Evolutionary conservation across 805 yeast genomes (phyloP), one percentile per base, ranked within the genome.

Genomic region (Yarrowia sp.): DNA sequence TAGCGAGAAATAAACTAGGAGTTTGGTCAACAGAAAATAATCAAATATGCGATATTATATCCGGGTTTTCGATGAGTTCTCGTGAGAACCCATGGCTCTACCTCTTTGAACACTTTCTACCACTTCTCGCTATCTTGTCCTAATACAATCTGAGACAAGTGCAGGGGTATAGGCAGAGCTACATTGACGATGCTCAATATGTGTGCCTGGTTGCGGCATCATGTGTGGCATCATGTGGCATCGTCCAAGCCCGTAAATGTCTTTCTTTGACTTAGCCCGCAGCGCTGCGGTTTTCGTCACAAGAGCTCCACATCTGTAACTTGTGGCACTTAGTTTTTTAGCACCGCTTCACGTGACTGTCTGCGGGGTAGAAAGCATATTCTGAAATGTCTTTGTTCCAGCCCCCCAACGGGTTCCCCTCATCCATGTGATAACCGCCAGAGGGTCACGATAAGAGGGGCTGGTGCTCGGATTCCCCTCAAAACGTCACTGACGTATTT

Each of bases 391-490:
- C 55, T 18, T 48, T 48, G 55, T 48, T 32, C 51, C 41, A 33
- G 41, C 55, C 55, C 55, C 55, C 55, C 41, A 33, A 48, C 41
- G 41, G 55, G 55, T 48, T 48, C 55, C 55, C 55, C 55, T 33
- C 55, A 33, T 48, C 55, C 55, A 48, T 48, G 55, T 48, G 55
- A 48, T 35, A 48, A 18, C 10, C 11, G 38, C 8, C 14, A 9
- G 3, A 22, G 9, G 4, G 6, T 0, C 9, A 14, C 6, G 18
- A 32, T n/a, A 45, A 11, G 9, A 5, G 10, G 6, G 4, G 4
- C 6, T 15, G 28, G 6, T 8, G 28, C 13, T 41, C 44, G 28
- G 22, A 22, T 8, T 11, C 4, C 44, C 14, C 18, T 15, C 28
- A 17, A 41, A 41, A 8, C 15, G 1, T 3, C 4, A 4, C 32